These are phyloP conservation scores for Tricholoma flavovirens DNA, from an alignment of 768 basidiomycete genomes.

Conservation along the genomic window DNA sequence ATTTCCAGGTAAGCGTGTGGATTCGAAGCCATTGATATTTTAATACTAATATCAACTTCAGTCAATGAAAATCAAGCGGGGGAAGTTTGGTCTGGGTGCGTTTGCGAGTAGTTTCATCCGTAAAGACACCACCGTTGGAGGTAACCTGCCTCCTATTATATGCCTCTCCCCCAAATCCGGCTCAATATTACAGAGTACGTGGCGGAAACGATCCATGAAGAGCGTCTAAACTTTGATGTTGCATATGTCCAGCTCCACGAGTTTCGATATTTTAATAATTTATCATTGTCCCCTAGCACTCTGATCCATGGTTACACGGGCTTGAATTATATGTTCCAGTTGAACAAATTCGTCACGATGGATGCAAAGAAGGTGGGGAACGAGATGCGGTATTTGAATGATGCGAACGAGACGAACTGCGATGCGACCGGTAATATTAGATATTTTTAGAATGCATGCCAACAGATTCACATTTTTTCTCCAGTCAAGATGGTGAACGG, in stretches of 20 bases:
- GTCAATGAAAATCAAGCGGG: conserved; percentile 30
- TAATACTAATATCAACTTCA: conserved; percentile 9
- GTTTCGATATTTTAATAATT: too few relatives aligned
- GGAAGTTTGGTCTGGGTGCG: conserved; percentile 39
- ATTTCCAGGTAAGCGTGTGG: conserved; percentile 10
- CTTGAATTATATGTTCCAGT: conserved; percentile 9
- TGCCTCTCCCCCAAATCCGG: background rate
- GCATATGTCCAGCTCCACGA: conserved; percentile 1
- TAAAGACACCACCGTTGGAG: conserved; percentile 18
- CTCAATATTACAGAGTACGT: conserved; percentile 34
- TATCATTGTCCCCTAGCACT: background rate
- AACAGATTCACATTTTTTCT: too few relatives aligned
- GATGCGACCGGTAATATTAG: conserved; percentile 10
- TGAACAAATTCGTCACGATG: background rate
- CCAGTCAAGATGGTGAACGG: conserved; percentile 15
- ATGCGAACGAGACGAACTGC: conserved; percentile 16
- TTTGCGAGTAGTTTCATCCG: conserved; percentile 27
- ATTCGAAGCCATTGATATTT: background rate
- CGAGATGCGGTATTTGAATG: conserved; percentile 21
- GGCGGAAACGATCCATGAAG: conserved; percentile 22
- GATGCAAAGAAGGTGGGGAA: conserved; percentile 20
- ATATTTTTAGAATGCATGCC: too few relatives aligned
- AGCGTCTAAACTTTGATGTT: background rate
- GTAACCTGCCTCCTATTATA: conserved; percentile 8
- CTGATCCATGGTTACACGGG: conserved; percentile 7